Evolutionary conservation across 2,329 filamentous ascomycete species (phyloP), one percentile per base, ranked within the genome.

Genomic region (Botrytis squamosa): DNA sequence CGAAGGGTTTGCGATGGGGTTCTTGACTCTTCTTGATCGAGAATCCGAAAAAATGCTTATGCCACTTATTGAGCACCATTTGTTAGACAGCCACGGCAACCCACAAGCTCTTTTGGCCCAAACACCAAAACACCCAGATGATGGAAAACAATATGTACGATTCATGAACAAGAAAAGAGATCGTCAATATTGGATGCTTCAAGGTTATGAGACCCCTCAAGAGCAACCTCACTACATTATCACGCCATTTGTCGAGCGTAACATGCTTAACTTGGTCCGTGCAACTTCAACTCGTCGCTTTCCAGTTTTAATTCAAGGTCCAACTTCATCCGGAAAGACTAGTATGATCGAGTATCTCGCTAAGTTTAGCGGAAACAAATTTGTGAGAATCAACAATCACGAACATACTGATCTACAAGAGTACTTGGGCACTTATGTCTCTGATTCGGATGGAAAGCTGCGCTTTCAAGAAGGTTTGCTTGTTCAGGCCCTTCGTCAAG

Each of bases 261-360:
- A 99, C 77, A 87, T 99, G 77, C 89, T 98, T 78, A 99, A 99
- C 79, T 84, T 99, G 42, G 95, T 98, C 18, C 89, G 97, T 80
- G 97, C 96, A 4, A 94, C 94, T 25, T 98, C 95, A 0, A 99
- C 95, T 7, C 86, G 94, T 52, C 90, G 93, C 67, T 99, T 97
- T 81, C 97, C 96, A 0, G 93, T 99, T 67, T 86, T 99, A 16
- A 92, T 99, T 33, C 96, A 99, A 82, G 96, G 96, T 5, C 96
- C 97, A 20, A 99, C 96, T 0, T 99, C 97, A 8, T 93, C 95
- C 20, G 96, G 96, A 76, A 99, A 99, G 83, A 99, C 96, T 0
- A 98, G 95, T 83, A 99, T 99, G 96, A 97, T 99, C 60, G 95
- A 98, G 83, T 98, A 97, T 81, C 87, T 99, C 55, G 95, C 97